Conservation (phyloP, 2,329 filamentous ascomycete genomes). For the Exophiala alcalophila region DNA sequence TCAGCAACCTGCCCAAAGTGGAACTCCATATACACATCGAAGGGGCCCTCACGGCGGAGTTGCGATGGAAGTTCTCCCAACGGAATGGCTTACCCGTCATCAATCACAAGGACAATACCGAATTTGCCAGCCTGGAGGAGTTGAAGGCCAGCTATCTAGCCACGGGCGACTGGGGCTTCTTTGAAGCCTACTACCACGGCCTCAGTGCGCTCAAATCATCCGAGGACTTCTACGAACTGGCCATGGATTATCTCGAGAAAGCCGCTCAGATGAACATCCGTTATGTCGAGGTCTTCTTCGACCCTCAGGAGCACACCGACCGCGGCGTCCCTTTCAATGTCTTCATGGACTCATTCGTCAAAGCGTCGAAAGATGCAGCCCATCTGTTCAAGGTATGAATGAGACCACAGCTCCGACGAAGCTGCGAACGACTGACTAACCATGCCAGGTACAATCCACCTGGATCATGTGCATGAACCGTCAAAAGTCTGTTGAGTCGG, state of each 20-base stretch:
- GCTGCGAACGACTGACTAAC: slow-evolving; percentile 1
- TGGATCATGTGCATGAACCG: slow-evolving; percentile 48
- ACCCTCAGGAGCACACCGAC: slow-evolving; percentile 44
- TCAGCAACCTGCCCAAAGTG: slow-evolving; percentile 42
- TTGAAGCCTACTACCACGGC: slow-evolving; percentile 37
- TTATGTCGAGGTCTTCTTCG: slow-evolving; percentile 45
- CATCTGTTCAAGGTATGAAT: no score
- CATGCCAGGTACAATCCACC: slow-evolving; percentile 10
- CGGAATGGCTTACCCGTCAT: no score
- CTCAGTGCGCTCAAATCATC: slow-evolving; percentile 37
- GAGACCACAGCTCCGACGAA: no score
- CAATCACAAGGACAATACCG: no score
- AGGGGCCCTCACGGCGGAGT: slow-evolving; percentile 22
- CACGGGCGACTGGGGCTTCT: no score
- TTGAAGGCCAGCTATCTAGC: no score
- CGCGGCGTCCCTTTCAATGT: slow-evolving; percentile 36
- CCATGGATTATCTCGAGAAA: slow-evolving; percentile 40
- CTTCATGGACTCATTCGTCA: slow-evolving; percentile 39
- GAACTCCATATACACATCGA: slow-evolving; percentile 51
- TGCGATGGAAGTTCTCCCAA: slow-evolving; percentile 19
- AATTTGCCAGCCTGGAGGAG: no score
- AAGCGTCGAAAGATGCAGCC: slow-evolving; percentile 36
- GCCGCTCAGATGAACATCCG: slow-evolving; percentile 40
- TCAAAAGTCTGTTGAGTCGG: slow-evolving; percentile 41
- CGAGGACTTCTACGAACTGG: slow-evolving; percentile 43